Percentiles rank a stretch among this genome's conserved stretches.
Conservation (phyloP, 225 moss, liverwort and hornwort species). For the Physcomitrium patens region DNA sequence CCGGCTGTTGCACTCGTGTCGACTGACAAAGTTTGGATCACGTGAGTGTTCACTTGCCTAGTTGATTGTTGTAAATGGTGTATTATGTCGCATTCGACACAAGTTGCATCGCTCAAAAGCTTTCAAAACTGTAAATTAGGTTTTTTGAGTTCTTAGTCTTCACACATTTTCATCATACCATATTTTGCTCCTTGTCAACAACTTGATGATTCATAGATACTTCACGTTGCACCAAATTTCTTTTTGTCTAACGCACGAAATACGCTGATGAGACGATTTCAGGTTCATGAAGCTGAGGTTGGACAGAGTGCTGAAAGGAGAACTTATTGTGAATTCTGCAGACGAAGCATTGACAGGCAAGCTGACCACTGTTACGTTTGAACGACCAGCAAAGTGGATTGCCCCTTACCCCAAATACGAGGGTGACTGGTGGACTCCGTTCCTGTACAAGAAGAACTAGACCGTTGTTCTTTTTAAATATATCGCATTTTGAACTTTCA, state of each 20-base stretch:
- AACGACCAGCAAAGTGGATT: constrained; percentile 26
- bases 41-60: constrained; percentile 37
- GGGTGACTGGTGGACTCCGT: constrained; percentile 66
- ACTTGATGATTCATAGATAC: background rate
- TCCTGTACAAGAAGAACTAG: constrained; percentile 31
- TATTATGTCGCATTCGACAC: background rate
- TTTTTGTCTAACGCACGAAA: background rate
- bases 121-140: no score
- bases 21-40: constrained; percentile 43
- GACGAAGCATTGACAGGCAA: no score
- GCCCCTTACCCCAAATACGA: constrained; percentile 66
- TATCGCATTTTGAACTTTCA: no score
- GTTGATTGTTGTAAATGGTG: background rate
- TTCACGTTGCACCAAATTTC: background rate
- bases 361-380: no score
- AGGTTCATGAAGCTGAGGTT: constrained; percentile 14
- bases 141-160: no score
- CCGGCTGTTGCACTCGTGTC: constrained; percentile 71
- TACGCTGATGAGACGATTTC: constrained; percentile 6
- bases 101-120: background rate
- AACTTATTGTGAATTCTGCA: background rate
- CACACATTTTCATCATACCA: no score
- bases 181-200: no score
- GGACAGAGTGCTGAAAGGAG: constrained; percentile 52
- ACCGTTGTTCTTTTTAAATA: background rate